Conservation (phyloP, 2,329 filamentous ascomycete genomes). For the Aureobasidium sp. region DNA sequence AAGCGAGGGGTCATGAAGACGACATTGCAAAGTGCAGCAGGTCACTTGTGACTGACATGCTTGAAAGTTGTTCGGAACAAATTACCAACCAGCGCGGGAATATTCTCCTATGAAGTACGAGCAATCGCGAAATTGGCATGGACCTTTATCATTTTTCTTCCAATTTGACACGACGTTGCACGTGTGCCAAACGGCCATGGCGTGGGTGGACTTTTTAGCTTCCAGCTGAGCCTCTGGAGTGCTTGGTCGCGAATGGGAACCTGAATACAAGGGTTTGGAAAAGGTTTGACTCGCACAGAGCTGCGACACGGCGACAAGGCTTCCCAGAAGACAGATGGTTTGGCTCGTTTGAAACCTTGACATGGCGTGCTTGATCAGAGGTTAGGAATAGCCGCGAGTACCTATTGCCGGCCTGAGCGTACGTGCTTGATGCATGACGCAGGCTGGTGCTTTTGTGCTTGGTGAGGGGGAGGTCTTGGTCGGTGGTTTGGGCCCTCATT, state of each 20-base stretch:
- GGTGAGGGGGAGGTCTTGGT: slow-evolving; percentile 4
- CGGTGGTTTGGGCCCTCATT: slow-evolving; percentile 4
- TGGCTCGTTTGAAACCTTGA: slow-evolving; percentile 9
- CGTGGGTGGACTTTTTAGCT: slow-evolving; percentile 11
- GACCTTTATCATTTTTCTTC: neutral
- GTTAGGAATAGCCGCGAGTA: neutral
- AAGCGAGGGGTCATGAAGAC: neutral
- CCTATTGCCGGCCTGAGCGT: slow-evolving; percentile 6
- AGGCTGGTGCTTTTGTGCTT: neutral
- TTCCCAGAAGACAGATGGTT: neutral
- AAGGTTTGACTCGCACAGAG: slow-evolving; percentile 2
- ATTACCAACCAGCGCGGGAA: neutral
- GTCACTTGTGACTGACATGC: neutral
- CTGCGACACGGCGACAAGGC: neutral
- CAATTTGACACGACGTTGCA: slow-evolving; percentile 9
- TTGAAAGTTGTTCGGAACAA: neutral
- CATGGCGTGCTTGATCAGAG: slow-evolving; percentile 10
- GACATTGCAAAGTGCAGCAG: neutral
- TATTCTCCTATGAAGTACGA: neutral
- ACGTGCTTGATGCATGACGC: slow-evolving; percentile 11
- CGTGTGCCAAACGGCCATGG: slow-evolving; percentile 2
- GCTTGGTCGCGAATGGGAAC: slow-evolving; percentile 2
- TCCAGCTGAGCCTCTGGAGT: slow-evolving; percentile 9
- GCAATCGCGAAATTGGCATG: neutral
- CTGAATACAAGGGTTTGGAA: neutral